phyloP scores from a whole-genome alignment of 495 filamentous ascomycete species.

The Tetracladium setigerum region DNA sequence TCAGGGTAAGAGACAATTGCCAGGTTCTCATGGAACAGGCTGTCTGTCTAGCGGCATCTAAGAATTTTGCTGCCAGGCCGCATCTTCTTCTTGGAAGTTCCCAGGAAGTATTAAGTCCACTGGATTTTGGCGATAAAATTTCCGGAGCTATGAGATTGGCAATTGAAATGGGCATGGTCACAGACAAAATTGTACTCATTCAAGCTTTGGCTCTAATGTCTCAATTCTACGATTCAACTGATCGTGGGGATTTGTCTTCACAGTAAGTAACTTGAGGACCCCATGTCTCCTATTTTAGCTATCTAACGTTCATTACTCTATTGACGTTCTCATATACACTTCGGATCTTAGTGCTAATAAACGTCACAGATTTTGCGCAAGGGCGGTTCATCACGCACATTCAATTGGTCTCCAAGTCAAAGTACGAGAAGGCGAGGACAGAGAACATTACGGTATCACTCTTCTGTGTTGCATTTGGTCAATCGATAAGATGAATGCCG shows the following conservation, averaged over 20 bases:
- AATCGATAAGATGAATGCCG: conserved; percentile 55
- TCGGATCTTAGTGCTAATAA: too few relatives aligned
- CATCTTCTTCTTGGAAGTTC: conserved; percentile 27
- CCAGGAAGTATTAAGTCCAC: conserved; percentile 16
- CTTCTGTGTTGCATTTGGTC: conserved; percentile 65
- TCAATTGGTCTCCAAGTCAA: conserved; percentile 56
- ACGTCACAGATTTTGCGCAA: conserved; percentile 1
- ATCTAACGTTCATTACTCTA: too few relatives aligned
- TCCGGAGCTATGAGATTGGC: conserved; percentile 23
- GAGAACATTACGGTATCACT: conserved; percentile 20
- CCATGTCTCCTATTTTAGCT: too few relatives aligned
- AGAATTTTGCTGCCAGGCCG: conserved; percentile 32
- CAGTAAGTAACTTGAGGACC: background rate
- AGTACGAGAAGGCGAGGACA: conserved; percentile 20
- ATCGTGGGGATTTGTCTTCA: conserved; percentile 20
- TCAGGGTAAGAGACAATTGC: conserved; percentile 16
- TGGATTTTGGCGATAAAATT: conserved; percentile 23
- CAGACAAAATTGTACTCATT: conserved; percentile 21
- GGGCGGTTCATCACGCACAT: conserved; percentile 51
- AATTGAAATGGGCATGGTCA: conserved; percentile 25
- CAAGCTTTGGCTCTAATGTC: conserved; percentile 26
- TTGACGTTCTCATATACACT: too few relatives aligned
- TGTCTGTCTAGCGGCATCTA: conserved; percentile 43
- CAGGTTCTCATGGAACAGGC: conserved; percentile 31
- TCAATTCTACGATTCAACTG: conserved; percentile 21